Percentiles rank a stretch among this genome's conserved stretches.
Conservation (phyloP, 768 basidiomycete genomes). For the Fistulinella prunicolor region DNA sequence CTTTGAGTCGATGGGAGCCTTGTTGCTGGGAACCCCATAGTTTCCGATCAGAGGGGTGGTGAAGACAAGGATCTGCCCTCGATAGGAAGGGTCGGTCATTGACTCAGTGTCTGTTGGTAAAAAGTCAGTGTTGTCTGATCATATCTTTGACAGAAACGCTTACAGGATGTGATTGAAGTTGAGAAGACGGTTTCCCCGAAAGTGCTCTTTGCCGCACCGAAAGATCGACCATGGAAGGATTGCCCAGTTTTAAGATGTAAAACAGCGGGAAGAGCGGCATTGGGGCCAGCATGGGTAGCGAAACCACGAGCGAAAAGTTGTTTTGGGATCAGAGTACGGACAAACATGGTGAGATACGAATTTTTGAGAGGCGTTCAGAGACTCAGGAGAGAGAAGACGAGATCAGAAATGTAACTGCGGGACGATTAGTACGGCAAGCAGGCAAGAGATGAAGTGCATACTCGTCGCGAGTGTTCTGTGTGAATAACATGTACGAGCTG, state of each 20-base stretch:
- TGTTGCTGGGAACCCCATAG: conserved; percentile 91
- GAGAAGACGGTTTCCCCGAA: conserved; percentile 99
- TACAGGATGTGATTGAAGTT: conserved; percentile 97
- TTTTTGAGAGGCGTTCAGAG: conserved; percentile 22
- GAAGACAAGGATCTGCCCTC: conserved; percentile 97
- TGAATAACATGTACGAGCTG: conserved; percentile 71
- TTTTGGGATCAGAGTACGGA: conserved; percentile 49
- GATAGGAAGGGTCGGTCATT: conserved; percentile 99
- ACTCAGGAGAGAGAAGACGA: conserved; percentile 74
- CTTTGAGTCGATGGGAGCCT: conserved; percentile 61
- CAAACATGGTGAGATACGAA: conserved; percentile 51
- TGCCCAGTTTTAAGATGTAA: conserved; percentile 94
- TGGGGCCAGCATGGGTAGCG: conserved; percentile 60
- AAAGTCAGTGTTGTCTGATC: conserved; percentile 9
- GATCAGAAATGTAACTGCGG: conserved; percentile 82
- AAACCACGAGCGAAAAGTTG: conserved; percentile 55
- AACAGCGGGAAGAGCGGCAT: conserved; percentile 62
- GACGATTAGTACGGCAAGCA: conserved; percentile 21
- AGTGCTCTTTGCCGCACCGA: conserved; percentile 82
- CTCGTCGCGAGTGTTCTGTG: conserved; percentile 88
- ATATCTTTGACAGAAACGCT: conserved; percentile 28
- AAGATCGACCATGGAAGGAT: conserved; percentile 84
- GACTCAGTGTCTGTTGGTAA: conserved; percentile 86
- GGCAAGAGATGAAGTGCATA: conserved; percentile 35
- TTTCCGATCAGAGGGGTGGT: conserved; percentile 98